Evolutionary conservation across 2,329 filamentous ascomycete genomes (phyloP).

Genomic region (Trichoderma sp.): DNA sequence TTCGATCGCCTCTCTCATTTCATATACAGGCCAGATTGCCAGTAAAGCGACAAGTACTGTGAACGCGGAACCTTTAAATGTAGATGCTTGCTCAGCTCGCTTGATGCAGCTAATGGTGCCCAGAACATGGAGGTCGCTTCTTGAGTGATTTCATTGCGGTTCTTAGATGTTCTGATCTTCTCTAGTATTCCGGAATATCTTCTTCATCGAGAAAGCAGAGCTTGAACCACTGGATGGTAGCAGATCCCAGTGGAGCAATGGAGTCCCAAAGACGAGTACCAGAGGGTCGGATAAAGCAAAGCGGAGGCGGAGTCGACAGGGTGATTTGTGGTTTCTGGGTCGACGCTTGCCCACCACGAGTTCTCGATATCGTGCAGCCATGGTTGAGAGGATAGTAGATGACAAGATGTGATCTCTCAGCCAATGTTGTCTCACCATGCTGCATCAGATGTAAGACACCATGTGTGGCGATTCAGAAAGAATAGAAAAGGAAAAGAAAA

Average conservation of each 20-base stretch:
- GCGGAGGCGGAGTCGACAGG: too few species aligned
- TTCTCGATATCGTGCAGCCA: too few species aligned
- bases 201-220: slow-evolving; percentile 42
- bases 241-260: slow-evolving; percentile 31
- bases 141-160: slow-evolving; percentile 14
- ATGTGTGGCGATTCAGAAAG: too few species aligned
- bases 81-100: slow-evolving; percentile 31
- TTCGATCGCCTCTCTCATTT: slow-evolving; percentile 44
- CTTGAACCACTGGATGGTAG: slow-evolving; percentile 48
- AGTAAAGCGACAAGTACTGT: slow-evolving; percentile 50
- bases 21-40: slow-evolving; percentile 51
- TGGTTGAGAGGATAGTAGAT: too few species aligned
- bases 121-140: slow-evolving; percentile 31
- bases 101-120: slow-evolving; percentile 36
- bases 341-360: too few species aligned
- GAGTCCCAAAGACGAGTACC: slow-evolving; percentile 40
- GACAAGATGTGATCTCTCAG: too few species aligned
- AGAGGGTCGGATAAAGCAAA: too few species aligned
- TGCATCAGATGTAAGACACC: too few species aligned
- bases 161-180: slow-evolving; percentile 32
- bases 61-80: slow-evolving; percentile 36
- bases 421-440: too few species aligned
- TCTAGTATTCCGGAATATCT: slow-evolving; percentile 37
- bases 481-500: too few species aligned
- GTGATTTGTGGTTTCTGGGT: too few species aligned